Evolutionary conservation across 345 rosid species (phyloP).

Genomic region (Citropsis articulata): DNA sequence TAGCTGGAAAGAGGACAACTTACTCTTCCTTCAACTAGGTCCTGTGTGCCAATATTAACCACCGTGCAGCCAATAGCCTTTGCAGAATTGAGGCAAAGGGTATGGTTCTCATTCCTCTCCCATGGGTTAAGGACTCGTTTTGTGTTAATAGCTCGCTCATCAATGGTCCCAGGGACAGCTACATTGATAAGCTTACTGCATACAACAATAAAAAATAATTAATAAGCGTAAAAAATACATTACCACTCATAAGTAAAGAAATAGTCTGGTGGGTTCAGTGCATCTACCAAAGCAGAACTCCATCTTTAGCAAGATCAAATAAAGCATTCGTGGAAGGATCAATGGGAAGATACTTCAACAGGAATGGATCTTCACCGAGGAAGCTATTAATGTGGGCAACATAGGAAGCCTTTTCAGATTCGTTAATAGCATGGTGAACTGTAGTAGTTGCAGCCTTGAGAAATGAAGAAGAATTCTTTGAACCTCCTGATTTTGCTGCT

Average conservation of each 20-base stretch:
- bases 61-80: constrained; percentile 99
- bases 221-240: constrained; percentile 12
- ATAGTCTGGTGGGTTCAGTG: neutral
- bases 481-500: constrained; percentile 54
- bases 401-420: constrained; percentile 89
- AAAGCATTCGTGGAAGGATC: constrained; percentile 75
- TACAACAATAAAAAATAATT: constrained; percentile 18
- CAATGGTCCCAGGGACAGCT: constrained; percentile 97
- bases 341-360: constrained; percentile 75
- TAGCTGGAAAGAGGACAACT: constrained; percentile 24
- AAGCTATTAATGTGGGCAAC: constrained; percentile 79
- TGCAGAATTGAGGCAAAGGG: constrained; percentile 95
- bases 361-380: constrained; percentile 83
- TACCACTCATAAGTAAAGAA: neutral
- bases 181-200: constrained; percentile 96
- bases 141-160: constrained; percentile 96
- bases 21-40: constrained; percentile 93
- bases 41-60: constrained; percentile 93
- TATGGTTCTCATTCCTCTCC: constrained; percentile 99
- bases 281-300: constrained; percentile 90
- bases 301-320: constrained; percentile 84
- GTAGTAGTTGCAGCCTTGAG: constrained; percentile 87
- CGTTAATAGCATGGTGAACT: constrained; percentile 80
- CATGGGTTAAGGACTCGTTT: constrained; percentile 80
- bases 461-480: constrained; percentile 62